Evolutionary conservation across 768 basidiomycete species (phyloP).

Genomic region (Roridomyces roridus): DNA sequence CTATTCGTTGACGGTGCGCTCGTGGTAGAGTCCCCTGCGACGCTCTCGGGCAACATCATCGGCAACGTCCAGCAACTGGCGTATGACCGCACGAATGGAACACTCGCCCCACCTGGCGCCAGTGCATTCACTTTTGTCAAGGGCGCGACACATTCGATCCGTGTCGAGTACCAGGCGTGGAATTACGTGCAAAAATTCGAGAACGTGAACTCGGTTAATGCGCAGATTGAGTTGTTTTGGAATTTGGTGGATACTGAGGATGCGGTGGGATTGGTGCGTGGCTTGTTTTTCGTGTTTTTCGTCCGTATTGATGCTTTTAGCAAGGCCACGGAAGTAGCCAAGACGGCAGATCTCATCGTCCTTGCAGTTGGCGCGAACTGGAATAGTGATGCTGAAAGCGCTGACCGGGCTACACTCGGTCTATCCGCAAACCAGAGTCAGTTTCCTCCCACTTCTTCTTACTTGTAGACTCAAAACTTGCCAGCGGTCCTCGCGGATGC

Average conservation of each 20-base stretch:
- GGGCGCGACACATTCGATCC: slow-evolving; percentile 24
- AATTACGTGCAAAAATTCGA: slow-evolving; percentile 28
- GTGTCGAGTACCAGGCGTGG: slow-evolving; percentile 29
- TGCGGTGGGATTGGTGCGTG: slow-evolving; percentile 25
- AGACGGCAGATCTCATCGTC: slow-evolving; percentile 28
- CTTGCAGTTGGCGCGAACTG: slow-evolving; percentile 33
- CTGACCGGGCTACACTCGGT: slow-evolving; percentile 30
- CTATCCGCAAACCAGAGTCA: slow-evolving; percentile 30
- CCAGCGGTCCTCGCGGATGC: slow-evolving; percentile 31
- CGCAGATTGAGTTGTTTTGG: slow-evolving; percentile 32
- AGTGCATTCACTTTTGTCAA: slow-evolving; percentile 23
- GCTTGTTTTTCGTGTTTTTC: neutral
- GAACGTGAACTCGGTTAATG: slow-evolving; percentile 29
- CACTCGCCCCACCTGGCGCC: slow-evolving; percentile 27
- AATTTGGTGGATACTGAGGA: slow-evolving; percentile 28
- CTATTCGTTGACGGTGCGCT: slow-evolving; percentile 29
- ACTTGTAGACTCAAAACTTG: neutral
- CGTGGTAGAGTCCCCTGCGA: slow-evolving; percentile 20
- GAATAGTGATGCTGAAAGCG: slow-evolving; percentile 35
- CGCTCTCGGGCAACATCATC: slow-evolving; percentile 25
- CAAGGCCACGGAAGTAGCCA: slow-evolving; percentile 31
- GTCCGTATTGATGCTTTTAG: neutral
- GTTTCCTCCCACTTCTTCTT: neutral
- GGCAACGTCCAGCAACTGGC: slow-evolving; percentile 27
- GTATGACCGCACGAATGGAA: slow-evolving; percentile 16